Percentiles rank a stretch among this genome's conserved stretches.
These are phyloP conservation scores for Euphorbia tirucalli DNA, from an alignment of 345 rosid species.

Conservation along the genomic window DNA sequence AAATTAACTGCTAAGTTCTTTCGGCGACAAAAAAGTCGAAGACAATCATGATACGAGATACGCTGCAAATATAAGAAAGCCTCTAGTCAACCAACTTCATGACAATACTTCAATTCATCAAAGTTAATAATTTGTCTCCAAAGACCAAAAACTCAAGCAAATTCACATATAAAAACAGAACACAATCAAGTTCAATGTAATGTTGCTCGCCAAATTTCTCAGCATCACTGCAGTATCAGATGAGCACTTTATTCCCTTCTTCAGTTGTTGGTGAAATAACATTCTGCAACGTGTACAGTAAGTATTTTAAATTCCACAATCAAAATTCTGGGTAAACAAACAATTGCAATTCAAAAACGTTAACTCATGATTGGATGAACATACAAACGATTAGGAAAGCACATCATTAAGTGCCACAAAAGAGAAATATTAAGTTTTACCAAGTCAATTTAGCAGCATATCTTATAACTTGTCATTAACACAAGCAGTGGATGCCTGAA, in stretches of 20 bases:
- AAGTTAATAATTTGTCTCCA: neutral
- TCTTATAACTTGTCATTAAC: neutral
- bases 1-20: too few relatives aligned
- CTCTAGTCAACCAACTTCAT: slow-evolving; percentile 10
- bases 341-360: neutral
- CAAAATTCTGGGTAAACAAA: neutral
- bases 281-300: slow-evolving; percentile 17
- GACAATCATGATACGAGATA: neutral
- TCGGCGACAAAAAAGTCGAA: neutral
- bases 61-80: neutral
- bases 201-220: slow-evolving; percentile 16
- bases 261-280: slow-evolving; percentile 5
- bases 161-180: slow-evolving; percentile 20
- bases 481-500: neutral
- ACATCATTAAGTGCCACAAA: neutral
- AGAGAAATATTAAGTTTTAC: neutral
- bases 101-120: neutral
- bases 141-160: slow-evolving; percentile 7
- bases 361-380: neutral
- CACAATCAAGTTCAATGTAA: slow-evolving; percentile 2
- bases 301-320: neutral
- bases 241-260: slow-evolving; percentile 28
- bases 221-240: slow-evolving; percentile 8
- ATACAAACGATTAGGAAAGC: neutral
- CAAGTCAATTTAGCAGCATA: neutral